Evolutionary conservation across 257 asterid genomes (phyloP).

Genomic region (Orobanche coerulescens): DNA sequence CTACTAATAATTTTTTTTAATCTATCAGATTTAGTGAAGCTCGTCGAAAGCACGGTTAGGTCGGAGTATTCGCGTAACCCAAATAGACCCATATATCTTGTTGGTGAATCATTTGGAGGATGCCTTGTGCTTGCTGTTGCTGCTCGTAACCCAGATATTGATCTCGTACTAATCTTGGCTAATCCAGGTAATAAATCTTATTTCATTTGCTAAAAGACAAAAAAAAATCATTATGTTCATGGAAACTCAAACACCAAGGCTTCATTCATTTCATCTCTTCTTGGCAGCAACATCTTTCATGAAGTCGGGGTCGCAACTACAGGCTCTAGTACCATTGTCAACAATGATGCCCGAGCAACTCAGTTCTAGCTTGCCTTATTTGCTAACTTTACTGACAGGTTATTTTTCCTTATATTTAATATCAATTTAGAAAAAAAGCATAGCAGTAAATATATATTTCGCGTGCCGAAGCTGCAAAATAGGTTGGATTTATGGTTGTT

Average conservation of each 20-base stretch:
- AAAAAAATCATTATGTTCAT: not conserved
- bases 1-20: no score
- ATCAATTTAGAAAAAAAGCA: no score
- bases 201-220: not conserved
- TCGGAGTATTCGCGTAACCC: conserved; percentile 41
- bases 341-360: conserved; percentile 50
- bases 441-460: no score
- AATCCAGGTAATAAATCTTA: conserved; percentile 55
- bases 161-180: conserved; percentile 60
- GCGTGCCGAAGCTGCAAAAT: not conserved
- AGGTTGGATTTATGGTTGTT: no score
- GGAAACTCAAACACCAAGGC: not conserved
- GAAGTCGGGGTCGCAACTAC: conserved; percentile 38
- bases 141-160: conserved; percentile 61
- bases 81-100: conserved; percentile 61
- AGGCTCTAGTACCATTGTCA: conserved; percentile 36
- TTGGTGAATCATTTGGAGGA: conserved; percentile 78
- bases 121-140: conserved; percentile 83
- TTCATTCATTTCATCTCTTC: not conserved
- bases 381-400: conserved; percentile 51
- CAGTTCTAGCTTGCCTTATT: conserved; percentile 34
- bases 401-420: conserved; percentile 7
- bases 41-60: conserved; percentile 56
- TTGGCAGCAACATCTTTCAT: conserved; percentile 58
- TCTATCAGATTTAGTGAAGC: conserved; percentile 51